phyloP scores from a whole-genome alignment of 129 eudicot genomes.

The Ambrosia artemisiifolia region DNA sequence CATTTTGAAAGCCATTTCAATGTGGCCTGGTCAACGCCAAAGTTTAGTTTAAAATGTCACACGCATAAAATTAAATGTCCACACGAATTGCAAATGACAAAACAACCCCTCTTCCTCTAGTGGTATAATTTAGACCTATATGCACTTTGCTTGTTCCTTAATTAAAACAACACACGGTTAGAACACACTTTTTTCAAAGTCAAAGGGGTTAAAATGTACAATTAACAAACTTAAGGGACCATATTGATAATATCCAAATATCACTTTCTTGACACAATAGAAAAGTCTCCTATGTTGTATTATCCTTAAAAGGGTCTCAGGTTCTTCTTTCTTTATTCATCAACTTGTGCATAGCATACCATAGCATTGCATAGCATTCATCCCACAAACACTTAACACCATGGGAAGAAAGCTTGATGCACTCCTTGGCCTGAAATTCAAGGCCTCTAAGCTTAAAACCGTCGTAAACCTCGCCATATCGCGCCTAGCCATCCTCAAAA shows the following conservation, averaged over 20 bases:
- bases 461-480: conserved; percentile 46
- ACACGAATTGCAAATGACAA: conserved; percentile 14
- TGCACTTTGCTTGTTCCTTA: neutral
- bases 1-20: neutral
- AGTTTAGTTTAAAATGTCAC: neutral
- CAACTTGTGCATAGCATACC: conserved; percentile 9
- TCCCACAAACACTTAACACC: neutral
- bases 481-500: conserved; percentile 62
- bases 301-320: conserved; percentile 9
- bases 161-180: neutral
- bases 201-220: conserved; percentile 14
- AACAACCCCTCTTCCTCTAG: neutral
- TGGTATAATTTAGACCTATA: neutral
- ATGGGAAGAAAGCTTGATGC: conserved; percentile 82
- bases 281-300: conserved; percentile 31
- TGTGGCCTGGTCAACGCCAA: neutral
- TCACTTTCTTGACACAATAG: conserved; percentile 24
- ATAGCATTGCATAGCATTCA: neutral
- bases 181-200: neutral
- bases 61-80: neutral
- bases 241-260: neutral
- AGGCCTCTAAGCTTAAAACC: conserved; percentile 50
- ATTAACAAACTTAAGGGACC: neutral
- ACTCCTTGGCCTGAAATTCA: conserved; percentile 55
- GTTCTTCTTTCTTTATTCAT: neutral